Base-by-base conservation (phyloP, 352 stramenopile genomes). In the Blastocystis sp. region DNA sequence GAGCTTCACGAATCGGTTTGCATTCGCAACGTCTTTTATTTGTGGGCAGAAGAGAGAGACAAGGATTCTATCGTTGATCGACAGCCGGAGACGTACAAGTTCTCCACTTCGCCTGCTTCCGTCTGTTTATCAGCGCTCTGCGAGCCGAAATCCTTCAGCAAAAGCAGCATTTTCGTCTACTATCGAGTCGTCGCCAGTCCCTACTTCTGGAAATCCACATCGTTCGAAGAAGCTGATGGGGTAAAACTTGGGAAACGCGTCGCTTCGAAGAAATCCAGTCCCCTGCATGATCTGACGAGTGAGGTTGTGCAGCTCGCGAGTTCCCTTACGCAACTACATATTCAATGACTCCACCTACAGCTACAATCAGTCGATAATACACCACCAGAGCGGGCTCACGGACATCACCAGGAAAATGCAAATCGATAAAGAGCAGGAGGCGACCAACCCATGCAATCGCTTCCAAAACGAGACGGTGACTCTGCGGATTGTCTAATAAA, bases 331-430 rank as follows among this genome's bases (percentile, higher is more conserved):
- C 23, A 84, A 37, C 73, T 84, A 66, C 4, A 23, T 4, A 5
- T 4, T 6, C 50, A 11, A 23, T 29, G 2, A 23, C 18, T n/a
- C 5, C 13, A 15, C n/a, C 9, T n/a, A n/a, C 1, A 15, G 0
- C 20, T 26, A 84, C 73, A 26, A 84, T 84, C n/a, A 84, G 53
- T 8, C 73, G 45, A 43, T 84, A 61, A 34, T 84, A 84, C n/a
- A 84, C 20, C n/a, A 84, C 73, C 5, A 84, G 53, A 9, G 68
- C 37, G 29, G 50, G 53, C 53, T 84, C 73, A 29, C 73, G 73
- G 20, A 84, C 13, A n/a, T 84, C 73, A 29, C 73, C 73, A 18
- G 54, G 47, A 18, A 84, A 47, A 3, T 47, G 29, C 3, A 53
- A 54, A 68, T 84, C 73, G n/a, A 84, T 23, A 6, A 84, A 9